Evolutionary conservation across 164 flowering plant genomes (phyloP).

Genomic region (Aristolochia contorta): DNA sequence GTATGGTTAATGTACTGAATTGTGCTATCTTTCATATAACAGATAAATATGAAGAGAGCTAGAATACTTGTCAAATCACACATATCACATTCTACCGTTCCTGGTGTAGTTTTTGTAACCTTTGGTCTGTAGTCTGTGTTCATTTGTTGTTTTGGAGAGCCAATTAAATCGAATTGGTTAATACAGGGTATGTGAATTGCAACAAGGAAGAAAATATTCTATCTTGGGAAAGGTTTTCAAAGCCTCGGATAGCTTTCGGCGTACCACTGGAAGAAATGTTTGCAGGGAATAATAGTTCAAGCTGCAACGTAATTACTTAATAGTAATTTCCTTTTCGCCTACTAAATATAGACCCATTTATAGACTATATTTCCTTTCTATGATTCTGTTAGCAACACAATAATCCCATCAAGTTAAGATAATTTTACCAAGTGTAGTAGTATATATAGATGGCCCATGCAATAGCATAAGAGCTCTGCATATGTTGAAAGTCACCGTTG

Average conservation of each 20-base stretch:
- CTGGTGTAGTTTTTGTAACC: constrained; percentile 31
- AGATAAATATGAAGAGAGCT: constrained; percentile 95
- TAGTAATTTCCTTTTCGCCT: no score
- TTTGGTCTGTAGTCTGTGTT: background rate
- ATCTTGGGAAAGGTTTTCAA: constrained; percentile 57
- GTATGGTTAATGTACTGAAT: background rate
- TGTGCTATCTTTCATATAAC: constrained; percentile 6
- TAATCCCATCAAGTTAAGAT: no score
- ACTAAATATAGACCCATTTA: background rate
- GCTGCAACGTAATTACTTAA: constrained; percentile 31
- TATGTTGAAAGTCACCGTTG: no score
- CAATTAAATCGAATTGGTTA: constrained; percentile 4
- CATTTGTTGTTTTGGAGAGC: background rate
- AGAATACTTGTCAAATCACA: constrained; percentile 69
- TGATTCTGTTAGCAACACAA: background rate
- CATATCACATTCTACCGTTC: constrained; percentile 40
- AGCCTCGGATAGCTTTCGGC: constrained; percentile 67
- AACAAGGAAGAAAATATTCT: constrained; percentile 70
- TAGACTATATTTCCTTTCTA: background rate
- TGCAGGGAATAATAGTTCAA: constrained; percentile 34
- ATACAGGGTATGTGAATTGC: constrained; percentile 65
- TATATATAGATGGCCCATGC: no score
- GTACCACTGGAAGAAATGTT: constrained; percentile 60
- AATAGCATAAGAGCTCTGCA: no score
- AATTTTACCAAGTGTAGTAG: no score